Conservation (phyloP, 371 early-diverging fungal species). For the Thermomucor indicae-seudaticae region DNA sequence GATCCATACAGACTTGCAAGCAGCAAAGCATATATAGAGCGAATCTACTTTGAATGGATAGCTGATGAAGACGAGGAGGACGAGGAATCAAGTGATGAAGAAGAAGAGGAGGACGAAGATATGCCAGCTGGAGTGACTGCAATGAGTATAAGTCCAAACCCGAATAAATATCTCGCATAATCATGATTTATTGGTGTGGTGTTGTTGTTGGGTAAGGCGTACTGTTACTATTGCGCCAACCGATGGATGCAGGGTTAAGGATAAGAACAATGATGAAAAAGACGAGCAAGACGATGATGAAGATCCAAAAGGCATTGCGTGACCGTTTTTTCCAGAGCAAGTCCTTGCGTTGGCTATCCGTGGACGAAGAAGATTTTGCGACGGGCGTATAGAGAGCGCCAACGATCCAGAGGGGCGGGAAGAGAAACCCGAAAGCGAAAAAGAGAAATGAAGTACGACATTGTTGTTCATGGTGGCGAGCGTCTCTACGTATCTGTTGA, state of each 20-base stretch:
- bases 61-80: slow-evolving; percentile 53
- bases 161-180: slow-evolving; percentile 24
- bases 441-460: slow-evolving; percentile 22
- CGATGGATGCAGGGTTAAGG: slow-evolving; percentile 15
- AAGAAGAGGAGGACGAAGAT: slow-evolving; percentile 34
- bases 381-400: slow-evolving; percentile 19
- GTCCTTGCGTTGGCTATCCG: slow-evolving; percentile 12
- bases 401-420: slow-evolving; percentile 35
- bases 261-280: slow-evolving; percentile 11
- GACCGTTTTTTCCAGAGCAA: slow-evolving; percentile 16
- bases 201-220: neutral
- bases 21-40: slow-evolving; percentile 56
- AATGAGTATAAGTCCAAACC: slow-evolving; percentile 60
- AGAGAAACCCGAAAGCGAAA: slow-evolving; percentile 32
- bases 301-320: slow-evolving; percentile 15
- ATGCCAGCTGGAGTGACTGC: slow-evolving; percentile 51
- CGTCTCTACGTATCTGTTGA: neutral
- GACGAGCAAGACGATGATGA: slow-evolving; percentile 4
- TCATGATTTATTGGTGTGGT: neutral
- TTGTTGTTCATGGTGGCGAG: neutral
- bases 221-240: slow-evolving; percentile 9
- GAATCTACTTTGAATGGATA: slow-evolving; percentile 69
- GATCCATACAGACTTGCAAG: slow-evolving; percentile 84
- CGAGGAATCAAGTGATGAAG: slow-evolving; percentile 39
- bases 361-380: neutral